These are phyloP conservation scores for Cryptosporidium bovis DNA, from an alignment of 169 alveolate genomes.

Conservation along the genomic window DNA sequence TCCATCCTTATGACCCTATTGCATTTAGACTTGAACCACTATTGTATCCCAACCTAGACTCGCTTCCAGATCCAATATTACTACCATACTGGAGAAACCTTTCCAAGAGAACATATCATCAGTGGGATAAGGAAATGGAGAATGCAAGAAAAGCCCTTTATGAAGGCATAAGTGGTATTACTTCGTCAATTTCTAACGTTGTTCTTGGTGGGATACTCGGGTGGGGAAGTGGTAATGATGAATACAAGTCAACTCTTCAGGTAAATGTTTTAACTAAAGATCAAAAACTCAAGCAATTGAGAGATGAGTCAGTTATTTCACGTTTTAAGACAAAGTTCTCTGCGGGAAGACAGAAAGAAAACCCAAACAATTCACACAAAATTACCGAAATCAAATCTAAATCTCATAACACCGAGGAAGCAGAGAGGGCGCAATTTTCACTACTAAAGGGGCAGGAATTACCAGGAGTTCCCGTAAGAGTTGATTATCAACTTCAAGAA, in stretches of 20 bases:
- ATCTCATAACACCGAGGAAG: constrained; percentile 43
- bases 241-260: constrained; percentile 76
- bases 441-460: constrained; percentile 23
- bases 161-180: constrained; percentile 79
- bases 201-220: constrained; percentile 73
- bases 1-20: constrained; percentile 89
- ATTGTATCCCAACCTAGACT: constrained; percentile 79
- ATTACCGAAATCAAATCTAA: constrained; percentile 13
- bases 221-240: constrained; percentile 72
- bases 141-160: constrained; percentile 80
- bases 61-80: constrained; percentile 86
- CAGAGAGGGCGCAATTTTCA: constrained; percentile 47
- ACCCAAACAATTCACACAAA: background rate
- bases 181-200: constrained; percentile 79
- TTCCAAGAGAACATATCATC: constrained; percentile 87
- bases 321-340: constrained; percentile 75
- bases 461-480: constrained; percentile 74
- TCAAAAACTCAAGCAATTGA: constrained; percentile 75
- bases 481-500: constrained; percentile 85
- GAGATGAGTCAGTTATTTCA: constrained; percentile 77
- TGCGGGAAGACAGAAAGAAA: constrained; percentile 40
- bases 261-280: constrained; percentile 76
- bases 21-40: constrained; percentile 86
- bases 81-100: constrained; percentile 87
- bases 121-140: constrained; percentile 86